Evolutionary conservation across 75 land plant genomes (phyloP).

Genomic region (Cupressus sempervirens): DNA sequence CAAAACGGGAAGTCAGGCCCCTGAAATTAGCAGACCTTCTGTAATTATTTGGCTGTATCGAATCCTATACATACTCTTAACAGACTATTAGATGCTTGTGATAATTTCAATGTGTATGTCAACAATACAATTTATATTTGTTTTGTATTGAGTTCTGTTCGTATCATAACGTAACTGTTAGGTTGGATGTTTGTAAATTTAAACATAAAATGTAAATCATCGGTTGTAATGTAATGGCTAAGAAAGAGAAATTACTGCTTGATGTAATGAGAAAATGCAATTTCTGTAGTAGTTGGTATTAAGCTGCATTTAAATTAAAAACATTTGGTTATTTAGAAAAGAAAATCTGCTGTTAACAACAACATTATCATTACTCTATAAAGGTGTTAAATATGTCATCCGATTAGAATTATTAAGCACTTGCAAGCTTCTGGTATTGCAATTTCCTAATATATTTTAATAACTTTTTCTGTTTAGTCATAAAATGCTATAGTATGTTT

Average conservation of each 20-base stretch:
- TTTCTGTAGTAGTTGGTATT: not conserved
- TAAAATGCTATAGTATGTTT: too few relatives aligned
- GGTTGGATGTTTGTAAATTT: not conserved
- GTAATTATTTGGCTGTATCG: too few relatives aligned
- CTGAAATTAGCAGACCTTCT: not conserved
- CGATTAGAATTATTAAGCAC: not conserved
- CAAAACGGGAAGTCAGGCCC: not conserved
- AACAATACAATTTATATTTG: too few relatives aligned
- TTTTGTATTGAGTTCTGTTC: too few relatives aligned
- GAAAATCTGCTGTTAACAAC: not conserved
- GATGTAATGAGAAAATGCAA: not conserved
- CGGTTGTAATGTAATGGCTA: not conserved
- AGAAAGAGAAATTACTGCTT: not conserved
- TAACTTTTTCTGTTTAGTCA: not conserved
- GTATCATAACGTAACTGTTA: too few relatives aligned
- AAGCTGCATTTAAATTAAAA: not conserved
- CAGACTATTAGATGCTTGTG: too few relatives aligned
- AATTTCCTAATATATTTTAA: not conserved
- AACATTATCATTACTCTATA: not conserved
- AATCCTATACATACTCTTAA: too few relatives aligned
- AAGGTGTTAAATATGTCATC: not conserved
- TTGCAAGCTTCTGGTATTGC: not conserved
- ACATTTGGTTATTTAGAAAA: not conserved
- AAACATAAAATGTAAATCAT: not conserved
- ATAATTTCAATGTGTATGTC: too few relatives aligned